Percentiles rank a stretch among this genome's conserved stretches.
These are phyloP conservation scores for Alternaria infectoria DNA, from an alignment of 2,329 filamentous ascomycete species.

Conservation along the genomic window DNA sequence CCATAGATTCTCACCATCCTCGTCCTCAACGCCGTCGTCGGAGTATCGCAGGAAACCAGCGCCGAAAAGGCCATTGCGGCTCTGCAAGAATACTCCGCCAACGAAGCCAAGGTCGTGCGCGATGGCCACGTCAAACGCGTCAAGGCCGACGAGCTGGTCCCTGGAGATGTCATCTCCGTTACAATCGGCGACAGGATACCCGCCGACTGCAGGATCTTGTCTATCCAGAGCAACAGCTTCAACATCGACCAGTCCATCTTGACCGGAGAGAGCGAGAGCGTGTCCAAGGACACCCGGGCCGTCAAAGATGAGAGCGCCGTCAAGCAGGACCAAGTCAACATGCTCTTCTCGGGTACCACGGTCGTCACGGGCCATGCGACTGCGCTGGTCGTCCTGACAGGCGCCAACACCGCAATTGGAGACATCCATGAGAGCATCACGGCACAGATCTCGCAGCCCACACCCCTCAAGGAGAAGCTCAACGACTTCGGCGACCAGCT, in stretches of 20 bases:
- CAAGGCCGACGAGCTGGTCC: slow-evolving; percentile 96
- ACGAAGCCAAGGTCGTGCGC: slow-evolving; percentile 92
- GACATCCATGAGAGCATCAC: slow-evolving; percentile 99
- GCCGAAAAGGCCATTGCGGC: slow-evolving; percentile 98
- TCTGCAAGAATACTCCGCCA: slow-evolving; percentile 97
- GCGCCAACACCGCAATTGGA: slow-evolving; percentile 89
- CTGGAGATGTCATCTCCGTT: slow-evolving; percentile 88
- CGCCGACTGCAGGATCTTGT: slow-evolving; percentile 87
- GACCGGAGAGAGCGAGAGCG: slow-evolving; percentile 97
- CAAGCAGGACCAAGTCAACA: slow-evolving; percentile 96
- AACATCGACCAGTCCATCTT: slow-evolving; percentile 95
- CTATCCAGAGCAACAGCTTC: slow-evolving; percentile 97
- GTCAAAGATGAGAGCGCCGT: slow-evolving; percentile 84
- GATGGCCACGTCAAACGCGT: slow-evolving; percentile 80
- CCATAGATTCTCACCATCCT: slow-evolving; percentile 93
- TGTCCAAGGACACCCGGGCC: slow-evolving; percentile 76
- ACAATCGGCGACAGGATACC: slow-evolving; percentile 92
- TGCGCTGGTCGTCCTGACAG: slow-evolving; percentile 89
- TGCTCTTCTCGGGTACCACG: slow-evolving; percentile 97
- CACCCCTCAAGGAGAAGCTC: slow-evolving; percentile 96
- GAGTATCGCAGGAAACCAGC: slow-evolving; percentile 97
- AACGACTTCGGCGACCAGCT: slow-evolving; percentile 97
- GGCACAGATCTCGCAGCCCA: slow-evolving; percentile 96
- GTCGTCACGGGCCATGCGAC: slow-evolving; percentile 93
- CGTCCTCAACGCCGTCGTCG: slow-evolving; percentile 94